phyloP scores from a whole-genome alignment of 805 yeast genomes.

The Diddensiella caesifluorescens region DNA sequence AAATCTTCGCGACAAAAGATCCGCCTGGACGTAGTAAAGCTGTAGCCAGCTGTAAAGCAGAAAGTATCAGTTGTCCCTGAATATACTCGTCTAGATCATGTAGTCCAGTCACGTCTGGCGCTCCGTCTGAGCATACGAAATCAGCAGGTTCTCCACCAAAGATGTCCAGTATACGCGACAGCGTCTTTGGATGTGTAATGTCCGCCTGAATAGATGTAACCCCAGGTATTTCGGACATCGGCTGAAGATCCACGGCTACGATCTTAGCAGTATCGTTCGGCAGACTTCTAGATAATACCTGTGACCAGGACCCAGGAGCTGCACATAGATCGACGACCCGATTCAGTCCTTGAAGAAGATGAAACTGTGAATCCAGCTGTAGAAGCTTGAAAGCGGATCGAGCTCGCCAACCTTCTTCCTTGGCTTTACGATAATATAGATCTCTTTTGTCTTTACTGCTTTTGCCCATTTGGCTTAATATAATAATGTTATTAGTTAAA shows the following conservation, averaged over 20 bases:
- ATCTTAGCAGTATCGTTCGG: slow-evolving; percentile 52
- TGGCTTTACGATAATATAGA: slow-evolving; percentile 78
- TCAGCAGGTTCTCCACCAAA: slow-evolving; percentile 94
- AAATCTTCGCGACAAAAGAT: slow-evolving; percentile 90
- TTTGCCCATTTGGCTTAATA: slow-evolving; percentile 65
- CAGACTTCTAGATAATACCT: slow-evolving; percentile 69
- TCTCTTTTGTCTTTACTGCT: slow-evolving; percentile 93
- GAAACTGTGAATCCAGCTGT: slow-evolving; percentile 87
- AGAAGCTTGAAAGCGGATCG: slow-evolving; percentile 91
- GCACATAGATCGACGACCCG: slow-evolving; percentile 97
- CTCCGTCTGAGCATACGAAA: slow-evolving; percentile 95
- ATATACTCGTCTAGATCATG: slow-evolving; percentile 96
- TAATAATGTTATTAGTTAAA: not conserved
- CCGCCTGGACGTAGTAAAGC: slow-evolving; percentile 88
- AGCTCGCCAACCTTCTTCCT: slow-evolving; percentile 97
- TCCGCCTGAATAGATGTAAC: slow-evolving; percentile 93
- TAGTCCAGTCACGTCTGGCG: slow-evolving; percentile 96
- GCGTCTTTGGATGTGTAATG: slow-evolving; percentile 91
- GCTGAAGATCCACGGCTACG: slow-evolving; percentile 93
- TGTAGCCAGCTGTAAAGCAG: slow-evolving; percentile 88
- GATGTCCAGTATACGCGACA: slow-evolving; percentile 63
- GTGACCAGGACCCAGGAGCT: slow-evolving; percentile 99
- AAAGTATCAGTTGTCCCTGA: slow-evolving; percentile 87
- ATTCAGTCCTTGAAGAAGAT: slow-evolving; percentile 61
- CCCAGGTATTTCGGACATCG: slow-evolving; percentile 93